Base-by-base conservation (phyloP, 2,329 filamentous ascomycete genomes). In the Phaeosphaeriaceae sp. region DNA sequence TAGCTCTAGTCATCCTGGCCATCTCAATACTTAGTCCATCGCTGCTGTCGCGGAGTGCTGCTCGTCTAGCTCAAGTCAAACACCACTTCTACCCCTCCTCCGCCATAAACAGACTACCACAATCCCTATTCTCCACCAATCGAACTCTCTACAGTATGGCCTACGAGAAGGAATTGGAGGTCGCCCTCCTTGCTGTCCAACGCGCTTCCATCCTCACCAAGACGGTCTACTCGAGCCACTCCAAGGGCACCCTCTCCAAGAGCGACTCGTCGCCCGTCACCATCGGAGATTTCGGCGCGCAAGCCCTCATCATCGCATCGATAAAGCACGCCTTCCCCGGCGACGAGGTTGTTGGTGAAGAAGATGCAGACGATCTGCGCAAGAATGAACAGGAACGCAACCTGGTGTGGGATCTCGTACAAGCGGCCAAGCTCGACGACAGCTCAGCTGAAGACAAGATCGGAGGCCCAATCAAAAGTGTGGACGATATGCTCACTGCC, bases 241-340 rank as follows among this genome's bases (percentile, higher is more conserved):
- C 92, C 70, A 98, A 98, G 82, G 94, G 94, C 69, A 97, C 95
- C 47, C 85, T 97, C 51, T 91, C 90, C 77, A 99, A 99, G 83
- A 90, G 92, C 79, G 95, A 99, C 84, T 92, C 92, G 76, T 97
- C 93, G 10, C 95, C 95, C 65, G 95, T 99, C 71, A 99, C 95
- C 19, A 95, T 98, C 70, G 95, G 94, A 77, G 95, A 99, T 82
- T 98, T 97, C 78, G 95, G 95, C 73, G 96, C 95, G 40, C 95
- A 99, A 82, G 93, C 95, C 31, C 87, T 99, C 66, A 97, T 99
- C 79, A 97, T 98, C 74, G 86, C 89, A 56, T 94, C 94, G 25
- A 89, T 99, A 67, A 89, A 89, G 79, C 87, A 91, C 79, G 92
- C 91, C 79, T 99, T 99, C 82, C 95, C 95, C 19, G 75, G 88